Evolutionary conservation across 2,329 filamentous ascomycete genomes (phyloP).

Genomic region (Ilyonectria mors-panacis): DNA sequence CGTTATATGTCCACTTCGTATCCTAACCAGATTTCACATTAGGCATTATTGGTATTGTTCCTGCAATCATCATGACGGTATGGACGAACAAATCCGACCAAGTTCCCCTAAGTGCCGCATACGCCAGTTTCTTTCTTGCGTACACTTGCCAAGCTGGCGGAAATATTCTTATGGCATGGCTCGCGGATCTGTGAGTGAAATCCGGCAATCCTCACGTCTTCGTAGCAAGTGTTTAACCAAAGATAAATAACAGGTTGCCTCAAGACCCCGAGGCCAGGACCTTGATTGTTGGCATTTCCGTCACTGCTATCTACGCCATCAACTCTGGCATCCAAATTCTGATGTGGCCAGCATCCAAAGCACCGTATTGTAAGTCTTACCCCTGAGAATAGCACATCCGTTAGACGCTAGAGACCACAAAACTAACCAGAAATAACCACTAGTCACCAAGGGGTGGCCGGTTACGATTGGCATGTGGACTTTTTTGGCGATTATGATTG

Average conservation of each 20-base stretch:
- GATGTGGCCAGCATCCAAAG: conserved; percentile 26
- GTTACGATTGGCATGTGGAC: too few relatives aligned
- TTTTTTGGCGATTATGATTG: too few relatives aligned
- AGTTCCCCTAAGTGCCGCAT: conserved; percentile 62
- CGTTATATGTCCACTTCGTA: too few relatives aligned
- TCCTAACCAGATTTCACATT: not conserved
- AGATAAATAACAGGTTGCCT: conserved; percentile 8
- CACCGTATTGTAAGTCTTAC: conserved; percentile 26
- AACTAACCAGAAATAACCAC: too few relatives aligned
- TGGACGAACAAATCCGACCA: conserved; percentile 63
- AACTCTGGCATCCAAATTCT: conserved; percentile 19
- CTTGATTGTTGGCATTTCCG: conserved; percentile 23
- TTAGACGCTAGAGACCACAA: too few relatives aligned
- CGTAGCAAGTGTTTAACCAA: not conserved
- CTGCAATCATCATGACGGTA: conserved; percentile 67
- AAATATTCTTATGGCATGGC: conserved; percentile 67
- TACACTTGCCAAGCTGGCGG: conserved; percentile 63
- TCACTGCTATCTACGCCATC: conserved; percentile 31
- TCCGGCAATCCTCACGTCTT: too few relatives aligned
- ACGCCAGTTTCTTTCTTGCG: conserved; percentile 67
- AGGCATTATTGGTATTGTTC: conserved; percentile 62
- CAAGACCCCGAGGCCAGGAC: conserved; percentile 29
- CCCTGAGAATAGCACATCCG: too few relatives aligned
- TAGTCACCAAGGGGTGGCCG: too few relatives aligned
- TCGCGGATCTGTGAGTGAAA: conserved; percentile 59